Evolutionary conservation across 2,329 filamentous ascomycete genomes (phyloP), one percentile per base, ranked within the genome.

Genomic region (Aspergillus phoenicis): DNA sequence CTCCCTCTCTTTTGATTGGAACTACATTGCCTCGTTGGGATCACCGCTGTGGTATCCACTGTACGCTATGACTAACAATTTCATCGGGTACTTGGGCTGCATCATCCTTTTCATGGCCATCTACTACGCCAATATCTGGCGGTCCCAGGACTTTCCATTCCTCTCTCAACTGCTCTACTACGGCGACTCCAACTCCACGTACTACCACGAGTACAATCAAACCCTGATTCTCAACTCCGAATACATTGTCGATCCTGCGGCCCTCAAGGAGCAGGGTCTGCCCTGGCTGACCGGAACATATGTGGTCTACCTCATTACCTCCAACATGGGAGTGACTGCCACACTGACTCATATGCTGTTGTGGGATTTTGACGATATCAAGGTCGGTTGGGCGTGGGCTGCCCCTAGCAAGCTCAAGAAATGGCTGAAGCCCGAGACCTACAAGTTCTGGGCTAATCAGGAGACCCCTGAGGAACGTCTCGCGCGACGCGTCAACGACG

Each of bases 271-370:
- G n/a, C 53, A 56, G 30, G 53, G 53, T 4, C 41, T 56, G 15
- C 53, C 53, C 39, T 56, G 53, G 53, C 39, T 56, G 53, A 56
- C 53, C 6, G 53, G 53, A 6, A 56, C 53, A 20, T 56, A 56
- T 24, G 39, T 56, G 15, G 53, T 36, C 3, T 56, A 56, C 26
- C 53, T 56, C n/a, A 56, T 56, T 39, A 56, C 53, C 26, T 56
- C 53, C 17, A 56, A 56, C 41, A 56, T 56, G 53, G 53, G 53
- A 5, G 8, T 56, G 26, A 56, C 53, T 8, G 53, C 53, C 26
- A 56, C 53, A 15, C 20, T 56, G 26, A 56, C 53, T 10, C 53
- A 56, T 17, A 56, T 56, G 53, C 22, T 56, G 13, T 28, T 56
- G 11, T 56, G 53, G 53, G 41, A 56, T 26, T 47, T 43, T 1